Conservation (phyloP, 208 protist species). For the Porcisia hertigi region DNA sequence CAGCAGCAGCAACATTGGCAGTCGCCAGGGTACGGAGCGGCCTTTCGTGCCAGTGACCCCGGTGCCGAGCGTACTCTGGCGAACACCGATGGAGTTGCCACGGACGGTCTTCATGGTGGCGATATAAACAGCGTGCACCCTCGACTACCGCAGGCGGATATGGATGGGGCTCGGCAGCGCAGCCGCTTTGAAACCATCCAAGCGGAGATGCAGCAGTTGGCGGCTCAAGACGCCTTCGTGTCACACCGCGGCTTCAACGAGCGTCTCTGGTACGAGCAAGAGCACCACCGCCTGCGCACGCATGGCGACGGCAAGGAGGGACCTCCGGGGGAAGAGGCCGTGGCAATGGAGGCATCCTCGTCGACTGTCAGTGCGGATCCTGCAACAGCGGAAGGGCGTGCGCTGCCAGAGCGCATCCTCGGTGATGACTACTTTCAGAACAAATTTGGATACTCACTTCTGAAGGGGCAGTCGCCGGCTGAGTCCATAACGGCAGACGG, state of each 20-base stretch:
- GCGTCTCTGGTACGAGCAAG: constrained; percentile 73
- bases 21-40: neutral
- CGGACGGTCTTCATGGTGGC: neutral
- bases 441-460: constrained; percentile 81
- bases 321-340: neutral
- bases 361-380: neutral
- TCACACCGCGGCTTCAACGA: constrained; percentile 83
- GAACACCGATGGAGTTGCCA: neutral
- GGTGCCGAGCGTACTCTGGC: neutral
- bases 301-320: neutral
- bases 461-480: constrained; percentile 37
- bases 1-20: constrained; percentile 11
- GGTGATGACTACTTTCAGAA: constrained; percentile 80
- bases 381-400: neutral
- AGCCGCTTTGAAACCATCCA: constrained; percentile 44
- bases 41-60: neutral
- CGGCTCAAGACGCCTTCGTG: constrained; percentile 56
- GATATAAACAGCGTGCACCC: constrained; percentile 11
- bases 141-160: constrained; percentile 73
- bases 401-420: constrained; percentile 66
- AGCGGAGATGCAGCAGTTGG: constrained; percentile 61
- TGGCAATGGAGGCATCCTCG: neutral
- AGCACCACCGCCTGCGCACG: constrained; percentile 31
- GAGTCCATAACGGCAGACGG: constrained; percentile 24
- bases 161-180: constrained; percentile 40